Evolutionary conservation across 768 basidiomycete species (phyloP), one percentile per base, ranked within the genome.

Genomic region (Mycena polygramma): DNA sequence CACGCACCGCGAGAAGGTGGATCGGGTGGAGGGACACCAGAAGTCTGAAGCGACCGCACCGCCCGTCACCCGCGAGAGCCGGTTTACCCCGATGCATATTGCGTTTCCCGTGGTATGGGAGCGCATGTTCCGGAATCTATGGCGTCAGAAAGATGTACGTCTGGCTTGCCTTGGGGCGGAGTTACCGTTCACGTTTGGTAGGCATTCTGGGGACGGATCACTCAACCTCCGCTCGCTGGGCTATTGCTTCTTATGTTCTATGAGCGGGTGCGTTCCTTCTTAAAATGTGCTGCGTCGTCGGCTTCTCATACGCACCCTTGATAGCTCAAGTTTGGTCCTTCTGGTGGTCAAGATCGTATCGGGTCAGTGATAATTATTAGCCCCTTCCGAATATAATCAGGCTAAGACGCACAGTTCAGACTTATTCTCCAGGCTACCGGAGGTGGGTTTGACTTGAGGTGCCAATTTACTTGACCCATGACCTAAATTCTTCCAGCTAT

Each of bases 311-410:
- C 26, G 0, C n/a, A 36, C 30, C 37, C n/a, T 46, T 36, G 35
- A 36, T 45, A 74, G 73, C 63, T 84, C 26, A 76, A 48, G 3
- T 75, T 78, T 48, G 83, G 82, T 4, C 81, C 82, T 0, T 72
- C 80, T 22, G 81, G 79, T 30, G 82, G 81, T 2, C 83, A 85
- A 65, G 81, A 84, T 73, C 78, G 82, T 8, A 83, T 85, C 22
- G 83, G 83, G 75, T 70, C 79, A 52, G 68, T 66, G 8, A 43
- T 11, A 43, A 43, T 17, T 7, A 10, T 58, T 1, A 39, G 30
- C 57, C 7, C 30, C 17, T 22, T 17, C 6, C 4, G 17, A 39
- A 41, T 36, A 61, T 4, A 8, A 30, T 6, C 30, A 30, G 30
- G 30, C 62, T 53, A 15, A 64, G 46, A 45, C 8, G 17, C 17